Conservation (phyloP, 2,329 filamentous ascomycete species). For the Canariomyces notabilis region DNA sequence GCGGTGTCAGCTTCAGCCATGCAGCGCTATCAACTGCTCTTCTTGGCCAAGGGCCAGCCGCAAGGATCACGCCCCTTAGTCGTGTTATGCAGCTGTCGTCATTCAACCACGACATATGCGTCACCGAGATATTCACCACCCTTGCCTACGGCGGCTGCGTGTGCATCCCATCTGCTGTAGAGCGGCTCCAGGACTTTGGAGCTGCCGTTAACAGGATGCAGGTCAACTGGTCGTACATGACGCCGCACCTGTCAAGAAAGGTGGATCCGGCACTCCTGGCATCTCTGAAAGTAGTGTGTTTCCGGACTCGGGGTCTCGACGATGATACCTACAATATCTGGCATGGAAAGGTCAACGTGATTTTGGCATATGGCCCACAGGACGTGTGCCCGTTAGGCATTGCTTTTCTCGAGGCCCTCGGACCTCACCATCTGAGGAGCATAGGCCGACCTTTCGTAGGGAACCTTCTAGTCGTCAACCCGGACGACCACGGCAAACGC, state of each 20-base stretch:
- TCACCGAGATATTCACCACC: conserved; percentile 50
- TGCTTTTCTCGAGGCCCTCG: conserved; percentile 41
- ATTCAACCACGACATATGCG: conserved; percentile 50
- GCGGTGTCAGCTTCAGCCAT: conserved; percentile 60
- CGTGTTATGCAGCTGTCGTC: conserved; percentile 56
- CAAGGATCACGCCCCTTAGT: conserved; percentile 46
- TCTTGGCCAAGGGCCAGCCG: conserved; percentile 43
- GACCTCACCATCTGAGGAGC: conserved; percentile 34
- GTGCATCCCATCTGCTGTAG: conserved; percentile 49
- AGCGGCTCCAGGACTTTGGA: conserved; percentile 45
- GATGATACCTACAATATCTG: conserved; percentile 44
- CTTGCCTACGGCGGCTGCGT: conserved; percentile 54
- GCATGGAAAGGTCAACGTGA: conserved; percentile 40
- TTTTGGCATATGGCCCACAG: conserved; percentile 48
- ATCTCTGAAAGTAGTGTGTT: conserved; percentile 38
- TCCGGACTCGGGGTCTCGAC: conserved; percentile 46
- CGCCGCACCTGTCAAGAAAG: conserved; percentile 51
- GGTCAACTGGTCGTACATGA: conserved; percentile 51
- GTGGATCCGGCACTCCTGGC: conserved; percentile 36
- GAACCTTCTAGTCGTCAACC: conserved; percentile 49
- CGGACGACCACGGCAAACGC: conserved; percentile 44
- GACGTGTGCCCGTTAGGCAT: conserved; percentile 49
- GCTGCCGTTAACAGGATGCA: conserved; percentile 46
- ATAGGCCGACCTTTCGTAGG: conserved; percentile 46
- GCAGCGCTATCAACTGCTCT: conserved; percentile 51